A percentile compares a stretch with the other conserved stretches of the same genome.
phyloP scores from a whole-genome alignment of 176 grass and related monocot species.

The Poa annua region DNA sequence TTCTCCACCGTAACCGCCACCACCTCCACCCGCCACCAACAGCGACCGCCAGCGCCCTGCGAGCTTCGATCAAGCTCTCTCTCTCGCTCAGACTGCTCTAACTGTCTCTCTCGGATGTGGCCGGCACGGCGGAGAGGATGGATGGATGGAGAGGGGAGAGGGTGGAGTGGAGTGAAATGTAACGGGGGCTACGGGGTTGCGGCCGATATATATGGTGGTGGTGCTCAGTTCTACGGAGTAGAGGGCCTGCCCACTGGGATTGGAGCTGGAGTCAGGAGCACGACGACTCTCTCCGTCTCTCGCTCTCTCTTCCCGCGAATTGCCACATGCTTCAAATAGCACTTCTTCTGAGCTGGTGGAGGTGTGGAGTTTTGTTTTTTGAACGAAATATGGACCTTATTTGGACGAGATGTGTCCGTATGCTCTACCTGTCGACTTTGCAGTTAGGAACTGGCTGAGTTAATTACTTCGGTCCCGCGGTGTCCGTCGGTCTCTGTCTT shows the following conservation, averaged over 20 bases:
- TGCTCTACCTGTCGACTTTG: not conserved
- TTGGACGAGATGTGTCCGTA: not conserved
- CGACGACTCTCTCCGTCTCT: not conserved
- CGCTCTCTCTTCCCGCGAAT: not conserved
- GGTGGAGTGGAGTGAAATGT: constrained; percentile 62
- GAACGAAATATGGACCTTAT: not conserved
- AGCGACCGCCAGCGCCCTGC: constrained; percentile 51
- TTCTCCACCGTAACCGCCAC: constrained; percentile 84
- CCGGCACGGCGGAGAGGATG: constrained; percentile 10
- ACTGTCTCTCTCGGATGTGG: constrained; percentile 5
- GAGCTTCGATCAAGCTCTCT: not conserved
- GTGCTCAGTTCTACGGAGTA: too few species aligned
- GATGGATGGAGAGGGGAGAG: not conserved
- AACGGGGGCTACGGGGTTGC: constrained; percentile 36
- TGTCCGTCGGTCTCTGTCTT: constrained; percentile 18
- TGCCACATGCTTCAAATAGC: not conserved
- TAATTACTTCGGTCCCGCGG: not conserved
- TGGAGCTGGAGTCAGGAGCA: constrained; percentile 41
- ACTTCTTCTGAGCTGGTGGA: too few species aligned
- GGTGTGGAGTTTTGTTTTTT: not conserved
- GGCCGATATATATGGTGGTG: constrained; percentile 28
- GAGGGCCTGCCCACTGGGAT: not conserved
- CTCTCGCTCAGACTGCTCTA: not conserved
- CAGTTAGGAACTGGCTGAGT: not conserved
- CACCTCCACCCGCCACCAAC: constrained; percentile 93